These are phyloP conservation scores for Chalciporus piperatus DNA, from an alignment of 768 basidiomycete genomes.

Conservation along the genomic window DNA sequence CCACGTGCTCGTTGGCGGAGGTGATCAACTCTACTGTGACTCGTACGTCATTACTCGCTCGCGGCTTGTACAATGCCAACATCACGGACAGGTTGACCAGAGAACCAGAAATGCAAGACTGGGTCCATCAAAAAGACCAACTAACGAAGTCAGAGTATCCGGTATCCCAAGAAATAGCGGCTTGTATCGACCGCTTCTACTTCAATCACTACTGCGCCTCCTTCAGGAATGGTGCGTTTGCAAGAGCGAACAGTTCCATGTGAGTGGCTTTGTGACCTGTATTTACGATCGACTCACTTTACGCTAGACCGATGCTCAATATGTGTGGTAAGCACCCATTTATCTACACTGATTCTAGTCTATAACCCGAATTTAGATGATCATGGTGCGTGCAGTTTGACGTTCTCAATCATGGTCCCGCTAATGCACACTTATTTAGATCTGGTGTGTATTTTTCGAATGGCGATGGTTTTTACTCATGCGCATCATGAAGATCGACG, in stretches of 20 bases:
- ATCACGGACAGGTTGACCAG: slow-evolving; percentile 56
- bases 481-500: slow-evolving; percentile 58
- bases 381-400: slow-evolving; percentile 52
- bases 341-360: background rate
- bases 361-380: slow-evolving; percentile 52
- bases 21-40: slow-evolving; percentile 91
- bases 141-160: slow-evolving; percentile 56
- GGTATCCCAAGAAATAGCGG: slow-evolving; percentile 67
- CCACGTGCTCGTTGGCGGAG: slow-evolving; percentile 91
- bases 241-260: slow-evolving; percentile 88
- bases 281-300: background rate
- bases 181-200: slow-evolving; percentile 81
- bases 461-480: background rate
- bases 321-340: slow-evolving; percentile 62
- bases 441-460: slow-evolving; percentile 36
- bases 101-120: slow-evolving; percentile 87
- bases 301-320: slow-evolving; percentile 79
- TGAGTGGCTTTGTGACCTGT: slow-evolving; percentile 36
- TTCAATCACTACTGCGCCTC: slow-evolving; percentile 89
- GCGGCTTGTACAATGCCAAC: background rate
- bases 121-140: slow-evolving; percentile 63
- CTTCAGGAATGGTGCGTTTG: slow-evolving; percentile 88
- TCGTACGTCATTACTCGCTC: slow-evolving; percentile 40
- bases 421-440: slow-evolving; percentile 34
- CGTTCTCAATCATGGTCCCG: background rate